Evolutionary conservation across 192 early-diverging fungal genomes (phyloP), one percentile per base, ranked within the genome.

Genomic region (Umbelopsis ramanniana): DNA sequence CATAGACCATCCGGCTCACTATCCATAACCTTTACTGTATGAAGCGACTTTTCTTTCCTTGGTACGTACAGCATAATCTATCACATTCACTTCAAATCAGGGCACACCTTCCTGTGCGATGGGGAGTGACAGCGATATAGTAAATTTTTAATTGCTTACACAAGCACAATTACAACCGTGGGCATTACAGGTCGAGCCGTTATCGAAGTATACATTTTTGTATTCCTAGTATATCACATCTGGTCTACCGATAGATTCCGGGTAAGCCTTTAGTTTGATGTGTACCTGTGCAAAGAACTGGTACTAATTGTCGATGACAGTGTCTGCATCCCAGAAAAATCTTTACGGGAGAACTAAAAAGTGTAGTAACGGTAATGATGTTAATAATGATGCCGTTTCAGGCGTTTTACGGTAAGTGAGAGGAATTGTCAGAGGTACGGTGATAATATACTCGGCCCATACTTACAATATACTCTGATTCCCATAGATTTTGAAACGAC

Each of bases 31-130:
- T 35, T 57, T 7, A 24, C 26, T 6, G 6, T 53, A 54, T 53
- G 7, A 50, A 75, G 74, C 52, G 74, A 75, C 63, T 75, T 75
- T 57, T 75, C 74, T 12, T 75, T 70, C 52, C 74, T 75, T 22
- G 68, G 74, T 75, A 75, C 40, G 52, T 69, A 29, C 29, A 29
- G 29, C 29, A 29, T 29, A 29, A 29, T 45, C 54, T 55, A 24
- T 47, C 24, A 29, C 29, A 29, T 29, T 29, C 1, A 29, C 29
- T 29, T 3, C 29, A 29, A 29, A 29, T 29, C 29, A n/a, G n/a
- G n/a, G n/a, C n/a, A n/a, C n/a, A n/a, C n/a, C n/a, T n/a, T n/a
- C n/a, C n/a, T n/a, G n/a, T n/a, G n/a, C n/a, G n/a, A n/a, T n/a
- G n/a, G 29, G 29, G 29, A 29, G 29, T 29, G 29, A 29, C 29